Conservation (phyloP, 192 early-diverging fungal species). For the Linnemannia hyalina region DNA sequence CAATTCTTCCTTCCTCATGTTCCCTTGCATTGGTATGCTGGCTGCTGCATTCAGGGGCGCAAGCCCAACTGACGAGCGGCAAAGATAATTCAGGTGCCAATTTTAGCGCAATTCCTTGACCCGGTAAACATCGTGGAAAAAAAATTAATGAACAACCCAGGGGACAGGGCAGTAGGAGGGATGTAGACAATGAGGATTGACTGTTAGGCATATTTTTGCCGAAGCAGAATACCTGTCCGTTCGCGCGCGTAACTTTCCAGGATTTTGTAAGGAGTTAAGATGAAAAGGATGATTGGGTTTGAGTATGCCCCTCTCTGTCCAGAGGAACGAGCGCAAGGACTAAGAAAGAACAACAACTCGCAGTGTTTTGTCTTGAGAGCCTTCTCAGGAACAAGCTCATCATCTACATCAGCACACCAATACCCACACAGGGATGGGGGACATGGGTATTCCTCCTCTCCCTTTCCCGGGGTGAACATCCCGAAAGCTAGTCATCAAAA, state of each 20-base stretch:
- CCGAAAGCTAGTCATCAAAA: slow-evolving; percentile 31
- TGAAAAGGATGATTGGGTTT: neutral
- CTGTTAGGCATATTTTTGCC: neutral
- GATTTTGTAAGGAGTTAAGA: neutral
- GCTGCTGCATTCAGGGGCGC: neutral
- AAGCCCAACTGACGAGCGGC: neutral
- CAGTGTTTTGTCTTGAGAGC: neutral
- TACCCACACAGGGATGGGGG: neutral
- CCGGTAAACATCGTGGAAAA: neutral
- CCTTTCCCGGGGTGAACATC: slow-evolving; percentile 1
- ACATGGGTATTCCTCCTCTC: neutral
- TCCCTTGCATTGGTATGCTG: neutral
- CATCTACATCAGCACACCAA: neutral
- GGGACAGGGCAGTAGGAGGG: neutral
- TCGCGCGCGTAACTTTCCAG: neutral
- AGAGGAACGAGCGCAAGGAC: neutral
- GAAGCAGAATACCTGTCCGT: neutral
- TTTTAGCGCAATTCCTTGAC: neutral
- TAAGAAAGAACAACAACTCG: neutral
- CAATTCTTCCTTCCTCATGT: neutral
- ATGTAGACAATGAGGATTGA: neutral
- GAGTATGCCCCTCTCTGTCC: neutral
- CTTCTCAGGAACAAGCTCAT: neutral
- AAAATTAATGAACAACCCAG: neutral
- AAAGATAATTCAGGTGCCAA: neutral